Percentiles rank a stretch among this genome's conserved stretches.
phyloP scores from a whole-genome alignment of 1,139 yeast genomes.

The Candida albicans region DNA sequence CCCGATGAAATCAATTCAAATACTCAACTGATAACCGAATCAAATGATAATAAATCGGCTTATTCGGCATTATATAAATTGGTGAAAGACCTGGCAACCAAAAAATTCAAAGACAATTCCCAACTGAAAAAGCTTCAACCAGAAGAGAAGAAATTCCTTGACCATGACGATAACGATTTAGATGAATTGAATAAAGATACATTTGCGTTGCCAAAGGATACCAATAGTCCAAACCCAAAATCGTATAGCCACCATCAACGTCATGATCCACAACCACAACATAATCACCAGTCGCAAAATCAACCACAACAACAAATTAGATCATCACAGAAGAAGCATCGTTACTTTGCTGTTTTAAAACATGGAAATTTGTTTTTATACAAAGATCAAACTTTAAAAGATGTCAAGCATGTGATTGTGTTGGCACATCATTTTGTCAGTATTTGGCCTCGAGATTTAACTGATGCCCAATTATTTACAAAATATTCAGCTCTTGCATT shows the following conservation, averaged over 20 bases:
- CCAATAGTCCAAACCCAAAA: not conserved
- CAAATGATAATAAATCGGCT: slow-evolving; percentile 51
- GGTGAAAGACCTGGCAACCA: slow-evolving; percentile 36
- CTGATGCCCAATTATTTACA: slow-evolving; percentile 77
- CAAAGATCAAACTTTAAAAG: slow-evolving; percentile 62
- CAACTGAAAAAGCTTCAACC: no score
- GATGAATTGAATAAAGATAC: slow-evolving; percentile 5
- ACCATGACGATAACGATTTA: not conserved
- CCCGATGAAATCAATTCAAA: slow-evolving; percentile 34
- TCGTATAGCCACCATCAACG: not conserved
- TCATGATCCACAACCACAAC: slow-evolving; percentile 8
- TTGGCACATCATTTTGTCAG: slow-evolving; percentile 68
- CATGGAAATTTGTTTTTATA: slow-evolving; percentile 87
- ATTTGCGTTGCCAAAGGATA: slow-evolving; percentile 1
- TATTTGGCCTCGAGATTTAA: slow-evolving; percentile 79
- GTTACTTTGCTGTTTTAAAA: slow-evolving; percentile 66
- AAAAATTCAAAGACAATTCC: slow-evolving; percentile 7
- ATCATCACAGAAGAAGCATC: slow-evolving; percentile 48
- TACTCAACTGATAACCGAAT: slow-evolving; percentile 38
- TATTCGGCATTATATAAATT: slow-evolving; percentile 60
- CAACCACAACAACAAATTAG: slow-evolving; percentile 8
- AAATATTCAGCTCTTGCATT: slow-evolving; percentile 79
- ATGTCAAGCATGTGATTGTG: slow-evolving; percentile 78
- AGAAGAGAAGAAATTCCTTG: not conserved
- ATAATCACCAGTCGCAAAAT: not conserved